Base-by-base conservation (phyloP, 75 land plant species). In the Sequoia sempervirens region DNA sequence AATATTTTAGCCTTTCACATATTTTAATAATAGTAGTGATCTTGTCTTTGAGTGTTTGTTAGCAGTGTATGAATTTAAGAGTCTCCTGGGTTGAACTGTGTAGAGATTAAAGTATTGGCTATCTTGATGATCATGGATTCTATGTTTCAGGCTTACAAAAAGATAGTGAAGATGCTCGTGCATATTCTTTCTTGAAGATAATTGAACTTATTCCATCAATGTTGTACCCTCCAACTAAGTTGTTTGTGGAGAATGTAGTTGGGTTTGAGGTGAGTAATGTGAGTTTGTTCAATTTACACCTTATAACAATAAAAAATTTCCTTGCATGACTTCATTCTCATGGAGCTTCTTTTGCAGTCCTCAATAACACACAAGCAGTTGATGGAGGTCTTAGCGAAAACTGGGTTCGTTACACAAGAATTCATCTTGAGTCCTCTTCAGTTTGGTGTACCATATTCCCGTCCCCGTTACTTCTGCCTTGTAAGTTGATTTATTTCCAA, bases 181-280 rank as follows among this genome's bases (percentile, higher is more conserved):
- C 99, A 61, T 88, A 79, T 52, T 97, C 99, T n/a, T 97, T 97
- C 82, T 84, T 97, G 76, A 92, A 89, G 80, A 89, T 97, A 75
- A 86, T 97, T 84, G 96, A 94, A n/a, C 86, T 92, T 79, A 91
- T 97, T 36, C 87, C 88, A 50, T 81, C 81, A 13, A 86, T 88
- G 87, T 70, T 26, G 45, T 80, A 72, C 37, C 93, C 98, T 79
- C 98, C 99, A 45, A 68, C 82, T 3, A 82, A 90, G 82, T 75
- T 97, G 80, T 94, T 97, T 86, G 92, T 97, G 81, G 99, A 97
- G 84, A 97, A 97, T 90, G 99, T 97, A 78, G 98, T 97, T 82
- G 99, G 99, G 6, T 97, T 97, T 92, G 99, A 97, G 99, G 99
- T 96, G 17, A 81, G 89, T 86, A 46, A 26, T 89, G 23, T 86